Conservation (phyloP, 2,329 filamentous ascomycete genomes). For the Pseudogymnoascus sp. region DNA sequence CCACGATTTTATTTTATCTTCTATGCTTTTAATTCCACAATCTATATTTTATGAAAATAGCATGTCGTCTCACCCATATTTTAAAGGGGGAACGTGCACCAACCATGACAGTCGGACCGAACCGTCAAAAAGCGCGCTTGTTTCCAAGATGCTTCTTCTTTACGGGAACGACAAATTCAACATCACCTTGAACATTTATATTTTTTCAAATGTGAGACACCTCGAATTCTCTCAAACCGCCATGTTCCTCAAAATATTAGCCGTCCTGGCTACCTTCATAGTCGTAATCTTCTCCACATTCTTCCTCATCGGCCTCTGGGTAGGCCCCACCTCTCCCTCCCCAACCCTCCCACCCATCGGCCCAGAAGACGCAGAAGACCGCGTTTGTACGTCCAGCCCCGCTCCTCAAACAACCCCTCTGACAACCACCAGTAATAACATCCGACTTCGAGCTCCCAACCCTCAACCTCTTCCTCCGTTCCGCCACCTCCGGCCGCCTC, state of each 20-base stretch:
- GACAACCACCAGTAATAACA: slow-evolving; percentile 6
- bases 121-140: background rate
- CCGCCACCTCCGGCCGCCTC: slow-evolving; percentile 15
- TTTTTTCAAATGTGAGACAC: background rate
- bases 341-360: no score
- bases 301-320: background rate
- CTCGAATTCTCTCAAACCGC: background rate
- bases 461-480: slow-evolving; percentile 13
- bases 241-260: background rate
- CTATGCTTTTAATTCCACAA: background rate
- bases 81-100: background rate
- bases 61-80: background rate
- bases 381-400: no score
- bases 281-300: background rate
- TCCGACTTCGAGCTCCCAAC: slow-evolving; percentile 13
- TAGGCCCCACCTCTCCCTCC: background rate
- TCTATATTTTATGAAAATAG: background rate
- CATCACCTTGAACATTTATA: background rate
- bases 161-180: background rate
- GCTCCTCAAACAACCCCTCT: background rate
- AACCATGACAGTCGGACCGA: background rate
- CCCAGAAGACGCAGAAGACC: no score
- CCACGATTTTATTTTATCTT: background rate
- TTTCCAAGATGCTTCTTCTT: background rate
- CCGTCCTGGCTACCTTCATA: background rate